These are phyloP conservation scores for Sugiyamaella marilandica DNA, from an alignment of 805 yeast species.

Conservation along the genomic window DNA sequence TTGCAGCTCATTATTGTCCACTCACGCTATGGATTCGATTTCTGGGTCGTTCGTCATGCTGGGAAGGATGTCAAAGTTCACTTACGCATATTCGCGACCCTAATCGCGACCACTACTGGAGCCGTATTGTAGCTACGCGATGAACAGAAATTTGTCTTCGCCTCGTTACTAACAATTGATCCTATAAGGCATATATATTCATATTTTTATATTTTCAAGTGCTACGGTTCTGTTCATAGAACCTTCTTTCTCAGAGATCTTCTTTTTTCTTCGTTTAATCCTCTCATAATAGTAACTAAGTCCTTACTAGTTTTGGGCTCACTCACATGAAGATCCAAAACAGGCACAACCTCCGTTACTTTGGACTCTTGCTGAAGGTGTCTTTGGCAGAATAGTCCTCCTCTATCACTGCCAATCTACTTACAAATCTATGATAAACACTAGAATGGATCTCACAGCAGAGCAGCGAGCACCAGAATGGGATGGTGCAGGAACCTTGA, in stretches of 20 bases:
- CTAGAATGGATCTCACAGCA: slow-evolving; percentile 75
- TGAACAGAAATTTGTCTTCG: too few species aligned
- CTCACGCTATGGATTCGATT: slow-evolving; percentile 1
- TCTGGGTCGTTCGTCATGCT: slow-evolving; percentile 1
- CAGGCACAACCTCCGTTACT: slow-evolving; percentile 69
- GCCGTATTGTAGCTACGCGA: too few species aligned
- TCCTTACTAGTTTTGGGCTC: too few species aligned
- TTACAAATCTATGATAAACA: slow-evolving; percentile 72
- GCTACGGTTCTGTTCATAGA: too few species aligned
- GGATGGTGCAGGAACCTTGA: slow-evolving; percentile 98
- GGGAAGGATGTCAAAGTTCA: not conserved
- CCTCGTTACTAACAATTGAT: too few species aligned
- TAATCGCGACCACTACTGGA: too few species aligned
- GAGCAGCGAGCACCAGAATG: slow-evolving; percentile 78
- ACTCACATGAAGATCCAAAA: slow-evolving; percentile 91
- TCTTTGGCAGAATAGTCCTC: slow-evolving; percentile 83
- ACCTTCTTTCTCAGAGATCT: too few species aligned
- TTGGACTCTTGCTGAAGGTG: slow-evolving; percentile 67
- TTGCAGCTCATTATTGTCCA: not conserved
- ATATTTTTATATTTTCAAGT: too few species aligned
- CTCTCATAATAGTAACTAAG: too few species aligned
- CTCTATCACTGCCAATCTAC: slow-evolving; percentile 91
- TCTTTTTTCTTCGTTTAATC: too few species aligned
- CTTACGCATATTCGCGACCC: too few species aligned
- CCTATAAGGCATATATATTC: too few species aligned